Conservation (phyloP, 345 rosid species). For the Salix arbutifolia region DNA sequence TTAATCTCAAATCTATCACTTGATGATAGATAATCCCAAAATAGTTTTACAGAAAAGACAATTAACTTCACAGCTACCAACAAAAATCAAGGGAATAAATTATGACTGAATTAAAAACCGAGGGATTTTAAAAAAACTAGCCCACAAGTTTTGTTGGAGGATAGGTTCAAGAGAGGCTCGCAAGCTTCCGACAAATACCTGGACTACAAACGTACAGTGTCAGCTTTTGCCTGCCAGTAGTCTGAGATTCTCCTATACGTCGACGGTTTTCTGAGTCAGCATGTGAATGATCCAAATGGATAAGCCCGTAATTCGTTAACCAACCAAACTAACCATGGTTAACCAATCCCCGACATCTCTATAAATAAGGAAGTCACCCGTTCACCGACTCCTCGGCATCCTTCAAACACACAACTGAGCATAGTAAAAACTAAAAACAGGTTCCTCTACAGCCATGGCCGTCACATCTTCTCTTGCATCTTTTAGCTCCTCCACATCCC, state of each 20-base stretch:
- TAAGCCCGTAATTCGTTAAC: background rate
- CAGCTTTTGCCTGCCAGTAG: background rate
- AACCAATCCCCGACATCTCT: background rate
- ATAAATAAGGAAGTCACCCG: constrained; percentile 8
- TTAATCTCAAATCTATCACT: too few relatives aligned
- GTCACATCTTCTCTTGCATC: constrained; percentile 21
- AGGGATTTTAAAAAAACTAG: too few relatives aligned
- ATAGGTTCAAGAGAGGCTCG: background rate
- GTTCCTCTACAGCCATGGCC: constrained; percentile 17
- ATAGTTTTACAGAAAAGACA: too few relatives aligned
- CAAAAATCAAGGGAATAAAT: too few relatives aligned
- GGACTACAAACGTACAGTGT: background rate
- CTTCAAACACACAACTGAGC: background rate
- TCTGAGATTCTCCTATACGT: background rate
- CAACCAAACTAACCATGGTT: background rate
- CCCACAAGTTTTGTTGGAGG: background rate
- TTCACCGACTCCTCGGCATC: too few relatives aligned
- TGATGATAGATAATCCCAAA: too few relatives aligned
- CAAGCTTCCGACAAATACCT: background rate
- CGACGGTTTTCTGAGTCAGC: constrained; percentile 6
- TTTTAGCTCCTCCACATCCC: constrained; percentile 15
- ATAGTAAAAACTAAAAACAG: background rate
- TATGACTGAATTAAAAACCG: too few relatives aligned
- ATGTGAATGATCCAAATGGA: background rate
- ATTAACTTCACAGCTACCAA: too few relatives aligned